Conservation (phyloP, 495 filamentous ascomycete genomes). For the Xylaria telfairii region DNA sequence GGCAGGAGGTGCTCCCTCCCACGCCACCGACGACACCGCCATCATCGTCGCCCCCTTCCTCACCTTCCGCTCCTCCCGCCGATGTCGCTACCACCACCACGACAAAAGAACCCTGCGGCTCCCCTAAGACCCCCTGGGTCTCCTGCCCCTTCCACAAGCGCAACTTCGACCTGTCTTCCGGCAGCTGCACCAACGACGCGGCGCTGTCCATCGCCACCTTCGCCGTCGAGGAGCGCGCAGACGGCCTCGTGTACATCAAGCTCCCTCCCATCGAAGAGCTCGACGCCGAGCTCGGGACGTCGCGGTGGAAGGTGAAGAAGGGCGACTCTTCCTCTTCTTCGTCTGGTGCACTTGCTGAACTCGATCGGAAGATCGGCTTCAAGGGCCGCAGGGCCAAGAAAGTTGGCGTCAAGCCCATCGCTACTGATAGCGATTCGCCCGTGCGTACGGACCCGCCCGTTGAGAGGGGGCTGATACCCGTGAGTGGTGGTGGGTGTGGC, state of each 20-base stretch:
- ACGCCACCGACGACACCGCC: constrained; percentile 49
- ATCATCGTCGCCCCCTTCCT: constrained; percentile 38
- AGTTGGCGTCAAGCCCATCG: constrained; percentile 51
- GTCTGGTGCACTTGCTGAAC: constrained; percentile 59
- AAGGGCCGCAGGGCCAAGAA: constrained; percentile 48
- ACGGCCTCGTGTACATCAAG: constrained; percentile 86
- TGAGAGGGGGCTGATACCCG: constrained; percentile 42
- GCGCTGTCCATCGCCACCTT: constrained; percentile 86
- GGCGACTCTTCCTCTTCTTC: constrained; percentile 56
- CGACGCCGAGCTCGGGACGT: constrained; percentile 80
- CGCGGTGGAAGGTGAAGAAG: constrained; percentile 82
- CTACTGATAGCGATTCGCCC: constrained; percentile 36
- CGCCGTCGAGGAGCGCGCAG: constrained; percentile 75
- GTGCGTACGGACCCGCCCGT: neutral
- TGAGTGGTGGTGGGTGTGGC: constrained; percentile 56
- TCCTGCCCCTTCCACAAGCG: constrained; percentile 93
- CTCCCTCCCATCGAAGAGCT: constrained; percentile 86
- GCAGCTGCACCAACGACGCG: constrained; percentile 78
- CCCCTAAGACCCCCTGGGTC: constrained; percentile 71
- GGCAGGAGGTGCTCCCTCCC: constrained; percentile 62
- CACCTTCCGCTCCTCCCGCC: neutral
- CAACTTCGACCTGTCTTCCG: constrained; percentile 80
- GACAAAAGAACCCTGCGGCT: constrained; percentile 35
- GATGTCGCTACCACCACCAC: neutral
- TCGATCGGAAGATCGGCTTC: constrained; percentile 68